Conservation (phyloP, 2,329 filamentous ascomycete genomes). For the Kalaharituber pfeilii region DNA sequence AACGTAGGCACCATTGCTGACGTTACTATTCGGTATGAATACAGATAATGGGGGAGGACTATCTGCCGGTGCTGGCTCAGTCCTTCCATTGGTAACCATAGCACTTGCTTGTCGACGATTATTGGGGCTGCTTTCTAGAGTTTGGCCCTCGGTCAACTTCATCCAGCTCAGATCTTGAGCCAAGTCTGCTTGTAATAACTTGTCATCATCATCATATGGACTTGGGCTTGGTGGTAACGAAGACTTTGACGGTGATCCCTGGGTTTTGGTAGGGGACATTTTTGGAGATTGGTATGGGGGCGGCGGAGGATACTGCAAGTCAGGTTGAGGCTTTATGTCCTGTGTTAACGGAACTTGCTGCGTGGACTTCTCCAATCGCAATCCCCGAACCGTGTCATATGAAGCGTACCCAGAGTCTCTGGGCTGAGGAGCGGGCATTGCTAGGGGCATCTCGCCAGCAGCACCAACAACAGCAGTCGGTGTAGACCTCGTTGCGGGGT, state of each 20-base stretch:
- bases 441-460: background rate
- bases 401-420: slow-evolving; percentile 18
- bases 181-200: slow-evolving; percentile 44
- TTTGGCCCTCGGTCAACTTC: slow-evolving; percentile 30
- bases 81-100: background rate
- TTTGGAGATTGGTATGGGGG: slow-evolving; percentile 24
- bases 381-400: slow-evolving; percentile 15
- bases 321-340: background rate
- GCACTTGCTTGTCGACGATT: background rate
- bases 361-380: slow-evolving; percentile 10
- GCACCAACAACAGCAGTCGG: background rate
- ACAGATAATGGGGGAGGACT: background rate
- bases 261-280: slow-evolving; percentile 28
- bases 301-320: slow-evolving; percentile 28
- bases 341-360: slow-evolving; percentile 13
- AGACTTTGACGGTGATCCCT: slow-evolving; percentile 32
- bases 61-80: background rate
- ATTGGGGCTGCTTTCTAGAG: slow-evolving; percentile 3
- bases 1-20: background rate
- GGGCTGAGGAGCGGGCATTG: slow-evolving; percentile 3
- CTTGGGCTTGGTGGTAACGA: slow-evolving; percentile 29
- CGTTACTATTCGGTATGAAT: background rate
- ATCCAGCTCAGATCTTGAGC: slow-evolving; percentile 44
- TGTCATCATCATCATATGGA: slow-evolving; percentile 36
- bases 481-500: background rate